Evolutionary conservation across 495 filamentous ascomycete genomes (phyloP).

Genomic region (Paragyromitra xinjiangensis): DNA sequence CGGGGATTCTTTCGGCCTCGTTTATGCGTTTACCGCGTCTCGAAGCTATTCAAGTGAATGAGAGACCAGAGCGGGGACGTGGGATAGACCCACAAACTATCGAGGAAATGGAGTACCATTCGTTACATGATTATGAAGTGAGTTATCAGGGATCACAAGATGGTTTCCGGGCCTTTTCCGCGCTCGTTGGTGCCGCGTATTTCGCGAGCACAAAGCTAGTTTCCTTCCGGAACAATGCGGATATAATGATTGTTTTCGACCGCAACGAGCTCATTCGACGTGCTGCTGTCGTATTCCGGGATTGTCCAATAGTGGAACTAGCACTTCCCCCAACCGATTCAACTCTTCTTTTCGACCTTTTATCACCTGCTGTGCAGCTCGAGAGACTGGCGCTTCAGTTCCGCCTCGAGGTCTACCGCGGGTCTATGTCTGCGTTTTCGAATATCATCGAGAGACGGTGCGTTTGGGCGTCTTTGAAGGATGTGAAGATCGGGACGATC

Average conservation of each 20-base stretch:
- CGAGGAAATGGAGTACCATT: conserved; percentile 20
- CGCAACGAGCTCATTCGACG: conserved; percentile 17
- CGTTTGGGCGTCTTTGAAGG: conserved; percentile 17
- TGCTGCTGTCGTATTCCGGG: conserved; percentile 11
- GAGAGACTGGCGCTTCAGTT: conserved; percentile 26
- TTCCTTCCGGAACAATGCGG: conserved; percentile 29
- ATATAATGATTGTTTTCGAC: conserved; percentile 9
- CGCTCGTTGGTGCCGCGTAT: conserved; percentile 35
- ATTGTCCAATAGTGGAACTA: conserved; percentile 21
- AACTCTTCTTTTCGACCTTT: conserved; percentile 13
- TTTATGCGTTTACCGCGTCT: conserved; percentile 26
- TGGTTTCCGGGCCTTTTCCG: conserved; percentile 24
- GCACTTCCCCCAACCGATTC: conserved; percentile 22
- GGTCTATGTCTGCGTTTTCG: conserved; percentile 30
- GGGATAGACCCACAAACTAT: conserved; percentile 20
- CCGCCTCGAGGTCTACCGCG: not conserved
- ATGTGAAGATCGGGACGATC: conserved; percentile 17
- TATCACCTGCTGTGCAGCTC: conserved; percentile 16
- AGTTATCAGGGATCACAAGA: conserved; percentile 11
- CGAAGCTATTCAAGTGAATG: conserved; percentile 20
- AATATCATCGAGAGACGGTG: conserved; percentile 22
- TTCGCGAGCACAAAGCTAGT: conserved; percentile 25
- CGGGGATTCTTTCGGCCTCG: conserved; percentile 33
- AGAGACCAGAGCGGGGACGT: not conserved
- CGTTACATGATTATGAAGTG: conserved; percentile 14